Evolutionary conservation across 345 rosid genomes (phyloP).

Genomic region (Ceriops tagal): DNA sequence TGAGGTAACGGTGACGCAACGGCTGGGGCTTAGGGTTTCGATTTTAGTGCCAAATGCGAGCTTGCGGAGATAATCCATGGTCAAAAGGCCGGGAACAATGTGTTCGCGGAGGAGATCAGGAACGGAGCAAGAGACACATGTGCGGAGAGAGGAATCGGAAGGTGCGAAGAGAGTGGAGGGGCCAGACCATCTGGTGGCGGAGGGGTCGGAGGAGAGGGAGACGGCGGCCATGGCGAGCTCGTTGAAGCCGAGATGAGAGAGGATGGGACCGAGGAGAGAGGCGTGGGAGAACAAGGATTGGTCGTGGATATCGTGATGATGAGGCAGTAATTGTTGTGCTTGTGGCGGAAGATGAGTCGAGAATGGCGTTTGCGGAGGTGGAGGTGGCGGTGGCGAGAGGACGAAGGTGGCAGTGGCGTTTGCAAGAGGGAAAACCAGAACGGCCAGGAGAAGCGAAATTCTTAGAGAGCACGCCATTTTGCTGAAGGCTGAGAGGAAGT

Average conservation of each 20-base stretch:
- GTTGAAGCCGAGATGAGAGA: constrained; percentile 61
- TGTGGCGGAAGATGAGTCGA: background rate
- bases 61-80: constrained; percentile 48
- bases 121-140: constrained; percentile 47
- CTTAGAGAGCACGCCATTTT: constrained; percentile 28
- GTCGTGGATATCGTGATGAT: constrained; percentile 25
- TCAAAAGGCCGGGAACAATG: constrained; percentile 61
- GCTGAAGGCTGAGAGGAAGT: no score
- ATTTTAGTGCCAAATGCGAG: constrained; percentile 57
- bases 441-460: constrained; percentile 1
- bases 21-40: constrained; percentile 57
- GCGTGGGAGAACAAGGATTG: constrained; percentile 29
- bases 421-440: constrained; percentile 13
- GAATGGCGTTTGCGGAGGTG: background rate
- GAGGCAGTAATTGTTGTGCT: constrained; percentile 1
- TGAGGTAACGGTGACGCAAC: constrained; percentile 55
- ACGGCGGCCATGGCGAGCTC: constrained; percentile 53
- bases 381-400: background rate
- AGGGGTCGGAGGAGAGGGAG: constrained; percentile 37
- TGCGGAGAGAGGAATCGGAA: constrained; percentile 46
- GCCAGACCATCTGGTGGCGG: constrained; percentile 46
- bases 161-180: constrained; percentile 68
- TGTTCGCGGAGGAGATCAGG: constrained; percentile 58
- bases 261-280: constrained; percentile 44
- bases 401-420: constrained; percentile 11